Evolutionary conservation across 1,284 basidiomycete species (phyloP).

Genomic region (Malassezia equina): DNA sequence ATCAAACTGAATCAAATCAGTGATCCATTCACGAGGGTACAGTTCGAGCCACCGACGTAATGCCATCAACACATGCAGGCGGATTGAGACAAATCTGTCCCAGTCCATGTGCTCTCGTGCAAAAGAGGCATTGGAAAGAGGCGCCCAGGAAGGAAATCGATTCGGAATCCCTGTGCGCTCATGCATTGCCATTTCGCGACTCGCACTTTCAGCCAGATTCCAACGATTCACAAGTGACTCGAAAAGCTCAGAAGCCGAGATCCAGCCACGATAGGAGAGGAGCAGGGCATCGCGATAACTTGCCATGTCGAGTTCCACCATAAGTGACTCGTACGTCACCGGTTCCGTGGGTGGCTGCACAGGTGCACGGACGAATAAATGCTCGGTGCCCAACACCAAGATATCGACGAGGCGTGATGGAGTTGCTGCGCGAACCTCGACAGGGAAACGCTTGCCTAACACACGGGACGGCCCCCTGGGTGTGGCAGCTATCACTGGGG

Average conservation of each 20-base stretch:
- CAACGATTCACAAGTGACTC: constrained; percentile 41
- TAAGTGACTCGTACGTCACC: constrained; percentile 17
- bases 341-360: constrained; percentile 8
- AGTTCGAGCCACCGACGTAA: constrained; percentile 35
- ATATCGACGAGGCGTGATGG: constrained; percentile 37
- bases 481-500: not conserved
- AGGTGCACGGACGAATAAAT: constrained; percentile 22
- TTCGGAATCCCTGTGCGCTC: constrained; percentile 27
- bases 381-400: constrained; percentile 40
- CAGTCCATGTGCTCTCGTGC: constrained; percentile 29
- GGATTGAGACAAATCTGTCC: constrained; percentile 33
- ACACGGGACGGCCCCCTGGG: not conserved
- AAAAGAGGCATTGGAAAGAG: constrained; percentile 17
- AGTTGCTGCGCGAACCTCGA: constrained; percentile 23
- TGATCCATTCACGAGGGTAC: constrained; percentile 39
- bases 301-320: constrained; percentile 31
- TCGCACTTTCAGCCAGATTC: constrained; percentile 32
- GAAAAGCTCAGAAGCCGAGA: constrained; percentile 31
- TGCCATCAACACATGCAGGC: constrained; percentile 29
- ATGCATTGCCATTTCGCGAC: constrained; percentile 32
- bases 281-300: constrained; percentile 34
- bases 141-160: constrained; percentile 40
- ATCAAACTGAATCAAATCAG: constrained; percentile 33
- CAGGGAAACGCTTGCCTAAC: not conserved
- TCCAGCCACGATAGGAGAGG: constrained; percentile 33